Percentiles rank a stretch among this genome's conserved stretches.
Conservation (phyloP, 306 rosid species). For the Fragaria ananassa region DNA sequence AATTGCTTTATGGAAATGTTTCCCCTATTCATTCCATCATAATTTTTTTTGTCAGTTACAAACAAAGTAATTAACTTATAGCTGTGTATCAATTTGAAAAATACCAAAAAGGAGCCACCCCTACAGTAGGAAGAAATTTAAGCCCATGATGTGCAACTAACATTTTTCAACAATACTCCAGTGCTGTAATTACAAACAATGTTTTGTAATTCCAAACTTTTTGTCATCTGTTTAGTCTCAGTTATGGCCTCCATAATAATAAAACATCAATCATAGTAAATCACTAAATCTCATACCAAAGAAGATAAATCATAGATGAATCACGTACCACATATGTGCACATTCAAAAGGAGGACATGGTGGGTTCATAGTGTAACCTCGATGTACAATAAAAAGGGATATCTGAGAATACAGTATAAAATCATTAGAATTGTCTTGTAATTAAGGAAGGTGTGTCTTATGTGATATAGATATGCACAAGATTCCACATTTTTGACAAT, state of each 20-base stretch:
- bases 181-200: neutral
- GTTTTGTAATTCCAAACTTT: neutral
- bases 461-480: neutral
- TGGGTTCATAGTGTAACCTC: constrained; percentile 89
- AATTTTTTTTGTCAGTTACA: neutral
- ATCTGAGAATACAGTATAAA: constrained; percentile 66
- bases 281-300: neutral
- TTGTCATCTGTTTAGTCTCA: constrained; percentile 2
- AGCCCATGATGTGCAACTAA: neutral
- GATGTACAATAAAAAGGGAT: constrained; percentile 76
- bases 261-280: constrained; percentile 1
- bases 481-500: constrained; percentile 12
- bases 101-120: neutral
- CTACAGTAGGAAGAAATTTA: neutral
- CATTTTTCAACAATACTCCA: neutral
- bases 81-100: neutral
- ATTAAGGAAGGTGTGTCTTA: neutral
- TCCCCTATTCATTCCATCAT: neutral
- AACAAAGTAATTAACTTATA: neutral
- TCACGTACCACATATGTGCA: constrained; percentile 85
- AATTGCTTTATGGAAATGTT: neutral
- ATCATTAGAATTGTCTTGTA: constrained; percentile 23
- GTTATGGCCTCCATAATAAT: neutral
- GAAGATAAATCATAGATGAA: constrained; percentile 4
- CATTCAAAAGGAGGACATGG: constrained; percentile 96